Percentiles rank a stretch among this genome's conserved stretches.
Conservation (phyloP, 225 moss, liverwort and hornwort genomes). For the Bryum argenteum region DNA sequence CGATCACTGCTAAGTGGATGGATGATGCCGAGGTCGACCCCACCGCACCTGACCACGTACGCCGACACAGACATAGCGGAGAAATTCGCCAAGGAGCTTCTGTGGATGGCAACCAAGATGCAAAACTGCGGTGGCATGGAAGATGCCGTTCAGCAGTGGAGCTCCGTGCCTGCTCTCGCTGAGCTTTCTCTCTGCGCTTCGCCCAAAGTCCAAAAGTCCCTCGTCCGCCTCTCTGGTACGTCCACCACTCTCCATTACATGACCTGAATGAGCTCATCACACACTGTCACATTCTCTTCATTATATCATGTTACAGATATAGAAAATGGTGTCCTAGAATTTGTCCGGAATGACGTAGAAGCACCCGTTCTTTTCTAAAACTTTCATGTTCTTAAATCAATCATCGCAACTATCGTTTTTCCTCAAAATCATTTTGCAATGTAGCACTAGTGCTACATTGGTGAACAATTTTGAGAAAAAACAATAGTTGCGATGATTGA, state of each 20-base stretch:
- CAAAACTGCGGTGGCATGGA: slow-evolving; percentile 59
- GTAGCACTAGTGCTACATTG: too few relatives aligned
- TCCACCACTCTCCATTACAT: neutral
- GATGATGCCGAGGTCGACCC: slow-evolving; percentile 16
- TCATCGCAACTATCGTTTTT: too few relatives aligned
- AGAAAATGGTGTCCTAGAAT: too few relatives aligned
- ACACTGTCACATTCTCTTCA: too few relatives aligned
- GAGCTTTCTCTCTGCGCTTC: slow-evolving; percentile 62
- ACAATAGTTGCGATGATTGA: too few relatives aligned
- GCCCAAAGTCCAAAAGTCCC: slow-evolving; percentile 72
- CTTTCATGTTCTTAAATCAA: too few relatives aligned
- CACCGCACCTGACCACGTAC: slow-evolving; percentile 12
- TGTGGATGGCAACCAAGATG: slow-evolving; percentile 80
- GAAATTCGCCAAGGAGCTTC: slow-evolving; percentile 72
- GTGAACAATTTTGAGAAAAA: too few relatives aligned
- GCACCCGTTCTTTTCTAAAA: too few relatives aligned
- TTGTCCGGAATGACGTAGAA: too few relatives aligned
- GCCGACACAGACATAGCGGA: slow-evolving; percentile 52
- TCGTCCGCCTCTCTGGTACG: slow-evolving; percentile 69
- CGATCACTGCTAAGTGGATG: slow-evolving; percentile 28
- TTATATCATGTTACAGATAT: too few relatives aligned
- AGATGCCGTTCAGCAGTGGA: slow-evolving; percentile 65
- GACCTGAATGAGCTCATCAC: too few relatives aligned
- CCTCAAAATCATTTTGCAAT: too few relatives aligned
- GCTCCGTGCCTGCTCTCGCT: slow-evolving; percentile 53